phyloP scores from a whole-genome alignment of 1,139 yeast genomes.

The Hanseniaspora sp. region DNA sequence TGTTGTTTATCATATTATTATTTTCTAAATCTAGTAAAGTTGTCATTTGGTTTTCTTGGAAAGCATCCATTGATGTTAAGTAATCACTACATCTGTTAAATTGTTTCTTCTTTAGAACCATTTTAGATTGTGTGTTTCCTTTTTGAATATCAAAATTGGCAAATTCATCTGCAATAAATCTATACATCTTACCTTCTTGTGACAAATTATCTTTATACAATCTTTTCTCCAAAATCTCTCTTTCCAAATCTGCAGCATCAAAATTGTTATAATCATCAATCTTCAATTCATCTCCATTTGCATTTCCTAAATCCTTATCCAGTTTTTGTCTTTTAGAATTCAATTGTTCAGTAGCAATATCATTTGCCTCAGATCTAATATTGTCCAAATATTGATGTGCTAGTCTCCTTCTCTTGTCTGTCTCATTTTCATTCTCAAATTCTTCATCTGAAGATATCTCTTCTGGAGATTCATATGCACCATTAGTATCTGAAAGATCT shows the following conservation, averaged over 20 bases:
- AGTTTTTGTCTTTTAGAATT: slow-evolving; percentile 13
- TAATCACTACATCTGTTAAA: slow-evolving; percentile 35
- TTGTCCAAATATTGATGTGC: slow-evolving; percentile 88
- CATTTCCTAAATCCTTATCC: slow-evolving; percentile 16
- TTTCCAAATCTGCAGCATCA: slow-evolving; percentile 86
- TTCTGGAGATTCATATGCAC: slow-evolving; percentile 32
- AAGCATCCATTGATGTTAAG: slow-evolving; percentile 30
- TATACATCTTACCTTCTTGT: slow-evolving; percentile 69
- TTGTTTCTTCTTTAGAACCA: slow-evolving; percentile 38
- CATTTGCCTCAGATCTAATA: slow-evolving; percentile 48
- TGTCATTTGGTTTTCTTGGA: slow-evolving; percentile 17
- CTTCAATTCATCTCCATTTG: slow-evolving; percentile 1
- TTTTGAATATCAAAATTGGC: slow-evolving; percentile 27
- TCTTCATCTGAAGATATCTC: slow-evolving; percentile 58
- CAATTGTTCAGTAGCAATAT: slow-evolving; percentile 24
- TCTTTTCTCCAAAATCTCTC: slow-evolving; percentile 70
- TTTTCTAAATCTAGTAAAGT: slow-evolving; percentile 22
- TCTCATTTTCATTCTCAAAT: slow-evolving; percentile 65
- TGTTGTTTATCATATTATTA: slow-evolving; percentile 19
- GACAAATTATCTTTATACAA: slow-evolving; percentile 84
- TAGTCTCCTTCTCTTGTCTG: slow-evolving; percentile 84
- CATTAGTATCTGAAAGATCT: slow-evolving; percentile 24
- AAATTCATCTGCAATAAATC: slow-evolving; percentile 42
- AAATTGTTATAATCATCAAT: slow-evolving; percentile 47
- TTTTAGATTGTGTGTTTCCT: slow-evolving; percentile 37